Evolutionary conservation across 257 asterid species (phyloP).

Genomic region (Solanum virginianum): DNA sequence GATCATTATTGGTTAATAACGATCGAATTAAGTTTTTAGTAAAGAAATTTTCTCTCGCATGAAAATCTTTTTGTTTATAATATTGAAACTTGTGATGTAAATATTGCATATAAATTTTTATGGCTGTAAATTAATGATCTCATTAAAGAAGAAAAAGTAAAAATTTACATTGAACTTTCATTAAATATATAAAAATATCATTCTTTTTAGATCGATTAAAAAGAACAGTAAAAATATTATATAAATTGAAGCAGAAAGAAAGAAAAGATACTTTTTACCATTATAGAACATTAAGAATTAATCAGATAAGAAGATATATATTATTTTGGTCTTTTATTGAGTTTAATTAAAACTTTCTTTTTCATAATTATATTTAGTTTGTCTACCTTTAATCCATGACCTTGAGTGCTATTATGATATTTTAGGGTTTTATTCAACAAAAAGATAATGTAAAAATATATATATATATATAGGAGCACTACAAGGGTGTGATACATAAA

Average conservation of each 20-base stretch:
- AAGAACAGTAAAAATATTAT: not conserved
- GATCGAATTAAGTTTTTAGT: not conserved
- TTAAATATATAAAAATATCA: not conserved
- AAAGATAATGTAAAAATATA: too few relatives aligned
- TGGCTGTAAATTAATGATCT: not conserved
- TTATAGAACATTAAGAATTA: not conserved
- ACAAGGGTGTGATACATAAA: not conserved
- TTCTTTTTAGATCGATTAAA: not conserved
- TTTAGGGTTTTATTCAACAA: not conserved
- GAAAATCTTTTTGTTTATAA: too few relatives aligned
- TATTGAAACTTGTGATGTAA: not conserved
- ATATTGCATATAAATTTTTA: not conserved
- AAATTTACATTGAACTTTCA: not conserved
- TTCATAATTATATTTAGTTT: not conserved
- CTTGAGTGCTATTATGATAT: not conserved
- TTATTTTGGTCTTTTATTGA: not conserved
- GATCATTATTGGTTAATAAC: too few relatives aligned
- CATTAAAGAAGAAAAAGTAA: not conserved
- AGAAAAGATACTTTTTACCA: not conserved
- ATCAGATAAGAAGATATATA: not conserved
- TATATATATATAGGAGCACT: not conserved
- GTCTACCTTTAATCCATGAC: not conserved
- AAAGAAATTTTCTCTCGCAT: not conserved
- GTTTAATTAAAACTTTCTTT: not conserved
- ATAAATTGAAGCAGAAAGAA: not conserved